phyloP scores from a whole-genome alignment of 1,284 basidiomycete species.

The Coriolopsis trogii region DNA sequence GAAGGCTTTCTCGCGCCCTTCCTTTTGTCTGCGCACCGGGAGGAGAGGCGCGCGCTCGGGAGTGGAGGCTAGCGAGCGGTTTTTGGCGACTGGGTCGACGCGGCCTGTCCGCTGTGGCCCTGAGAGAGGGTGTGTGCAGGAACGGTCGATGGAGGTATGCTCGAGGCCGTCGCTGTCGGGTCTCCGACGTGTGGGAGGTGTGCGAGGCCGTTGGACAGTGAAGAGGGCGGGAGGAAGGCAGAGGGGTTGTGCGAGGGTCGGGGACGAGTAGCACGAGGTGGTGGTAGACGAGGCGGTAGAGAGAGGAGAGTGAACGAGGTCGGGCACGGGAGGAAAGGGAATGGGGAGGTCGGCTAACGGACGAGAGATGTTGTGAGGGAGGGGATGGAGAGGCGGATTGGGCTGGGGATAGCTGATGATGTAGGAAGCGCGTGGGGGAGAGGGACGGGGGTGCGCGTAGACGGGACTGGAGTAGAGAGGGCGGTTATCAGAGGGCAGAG shows the following conservation, averaged over 20 bases:
- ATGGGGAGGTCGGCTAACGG: constrained; percentile 13
- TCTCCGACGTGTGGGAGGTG: neutral
- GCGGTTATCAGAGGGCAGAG: constrained; percentile 37
- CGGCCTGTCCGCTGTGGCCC: constrained; percentile 10
- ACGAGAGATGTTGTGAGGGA: constrained; percentile 9
- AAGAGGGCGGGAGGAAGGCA: constrained; percentile 35
- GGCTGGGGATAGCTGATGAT: constrained; percentile 38
- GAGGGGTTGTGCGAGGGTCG: constrained; percentile 22
- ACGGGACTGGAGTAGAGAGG: constrained; percentile 28
- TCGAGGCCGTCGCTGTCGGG: neutral
- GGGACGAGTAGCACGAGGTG: constrained; percentile 23
- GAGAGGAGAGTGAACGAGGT: constrained; percentile 20
- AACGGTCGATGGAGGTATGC: neutral
- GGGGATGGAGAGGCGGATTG: constrained; percentile 26
- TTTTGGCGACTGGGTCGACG: constrained; percentile 9
- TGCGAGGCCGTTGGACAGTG: constrained; percentile 19
- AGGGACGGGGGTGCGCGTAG: constrained; percentile 15
- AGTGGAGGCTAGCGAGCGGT: constrained; percentile 4
- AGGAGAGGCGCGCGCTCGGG: constrained; percentile 10
- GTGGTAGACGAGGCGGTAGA: constrained; percentile 14
- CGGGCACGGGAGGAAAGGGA: constrained; percentile 14
- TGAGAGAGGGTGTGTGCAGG: neutral
- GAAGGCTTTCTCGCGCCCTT: constrained; percentile 39
- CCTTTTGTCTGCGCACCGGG: constrained; percentile 12
- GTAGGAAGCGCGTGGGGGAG: constrained; percentile 27